Evolutionary conservation across 2,329 filamentous ascomycete genomes (phyloP).

Genomic region (Aureobasidium musti): DNA sequence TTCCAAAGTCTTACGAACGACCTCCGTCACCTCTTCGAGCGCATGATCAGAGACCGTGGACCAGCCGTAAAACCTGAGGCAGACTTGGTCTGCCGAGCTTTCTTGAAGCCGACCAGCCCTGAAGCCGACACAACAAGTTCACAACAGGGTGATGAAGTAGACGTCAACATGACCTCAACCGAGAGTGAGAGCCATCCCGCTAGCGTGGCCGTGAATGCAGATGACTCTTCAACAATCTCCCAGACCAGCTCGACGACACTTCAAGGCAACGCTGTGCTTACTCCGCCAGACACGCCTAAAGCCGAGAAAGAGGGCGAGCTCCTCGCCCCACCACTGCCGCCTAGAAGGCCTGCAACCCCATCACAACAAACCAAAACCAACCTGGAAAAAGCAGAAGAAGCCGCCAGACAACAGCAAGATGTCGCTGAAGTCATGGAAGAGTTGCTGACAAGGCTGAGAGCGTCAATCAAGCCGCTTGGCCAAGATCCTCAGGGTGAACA

Average conservation of each 20-base stretch:
- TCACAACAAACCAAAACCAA: constrained; percentile 34
- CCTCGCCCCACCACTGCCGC: constrained; percentile 58
- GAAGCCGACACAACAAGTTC: constrained; percentile 16
- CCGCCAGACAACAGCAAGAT: constrained; percentile 74
- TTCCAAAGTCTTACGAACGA: constrained; percentile 42
- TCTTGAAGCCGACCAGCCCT: constrained; percentile 33
- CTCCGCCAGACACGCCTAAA: constrained; percentile 44
- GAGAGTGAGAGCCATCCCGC: neutral
- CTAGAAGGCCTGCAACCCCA: constrained; percentile 47
- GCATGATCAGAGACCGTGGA: constrained; percentile 41
- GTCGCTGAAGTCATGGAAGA: constrained; percentile 95
- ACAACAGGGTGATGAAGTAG: constrained; percentile 2
- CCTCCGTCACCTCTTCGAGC: constrained; percentile 41
- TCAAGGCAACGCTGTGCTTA: constrained; percentile 33
- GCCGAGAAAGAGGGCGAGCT: constrained; percentile 39
- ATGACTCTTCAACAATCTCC: constrained; percentile 3
- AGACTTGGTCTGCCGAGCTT: constrained; percentile 43
- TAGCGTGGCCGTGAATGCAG: constrained; percentile 35
- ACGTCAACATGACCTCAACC: constrained; percentile 24
- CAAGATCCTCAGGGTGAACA: constrained; percentile 72
- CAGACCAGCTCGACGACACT: constrained; percentile 22
- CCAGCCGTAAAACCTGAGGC: constrained; percentile 40
- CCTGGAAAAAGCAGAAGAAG: constrained; percentile 57
- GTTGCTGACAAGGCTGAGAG: constrained; percentile 85
- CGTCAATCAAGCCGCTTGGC: constrained; percentile 74